Evolutionary conservation across 768 basidiomycete genomes (phyloP), one percentile per base, ranked within the genome.

Genomic region (Lactifluus subvellereus): DNA sequence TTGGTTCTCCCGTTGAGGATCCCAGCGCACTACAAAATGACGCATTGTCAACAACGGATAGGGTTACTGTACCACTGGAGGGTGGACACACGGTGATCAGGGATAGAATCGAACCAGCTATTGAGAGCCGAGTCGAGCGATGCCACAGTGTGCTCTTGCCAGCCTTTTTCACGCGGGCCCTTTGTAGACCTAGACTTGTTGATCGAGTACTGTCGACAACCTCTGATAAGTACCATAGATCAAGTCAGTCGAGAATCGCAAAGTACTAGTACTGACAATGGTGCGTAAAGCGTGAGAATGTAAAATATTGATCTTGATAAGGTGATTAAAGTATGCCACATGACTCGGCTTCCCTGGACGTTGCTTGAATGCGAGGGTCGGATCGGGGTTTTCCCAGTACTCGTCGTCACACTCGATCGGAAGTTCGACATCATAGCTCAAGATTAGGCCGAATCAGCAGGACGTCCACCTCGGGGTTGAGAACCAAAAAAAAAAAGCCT

Each of bases 271-370:
- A 51, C 80, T 54, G 64, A 82, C 83, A 16, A 91, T 79, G 0
- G 87, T 88, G 52, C 85, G 76, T 55, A 86, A 74, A 1, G 83
- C 78, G 67, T 82, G 85, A 0, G 82, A 83, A 48, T 85, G 77
- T 52, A 92, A 84, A 57, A 85, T 81, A 30, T 77, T 78, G 0
- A 91, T 77, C 68, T 82, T 85, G 64, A 88, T 74, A 43, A 77
- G 74, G 53, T 73, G 77, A 56, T 82, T 76, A 65, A 89, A 89
- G 52, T 75, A 80, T 1, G 85, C 74, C 3, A 87, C 69, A 0
- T 69, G 69, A 6, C 81, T 82, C 1, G 85, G 84, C 66, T 82
- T 82, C 30, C 78, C 80, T 1, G 76, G 69, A 0, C 89, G 89
- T 67, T 91, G 89, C 58, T 79, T 79, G 73, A 87, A 89, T 3